Base-by-base conservation (phyloP, 768 basidiomycete species). In the Amanita muscaria region DNA sequence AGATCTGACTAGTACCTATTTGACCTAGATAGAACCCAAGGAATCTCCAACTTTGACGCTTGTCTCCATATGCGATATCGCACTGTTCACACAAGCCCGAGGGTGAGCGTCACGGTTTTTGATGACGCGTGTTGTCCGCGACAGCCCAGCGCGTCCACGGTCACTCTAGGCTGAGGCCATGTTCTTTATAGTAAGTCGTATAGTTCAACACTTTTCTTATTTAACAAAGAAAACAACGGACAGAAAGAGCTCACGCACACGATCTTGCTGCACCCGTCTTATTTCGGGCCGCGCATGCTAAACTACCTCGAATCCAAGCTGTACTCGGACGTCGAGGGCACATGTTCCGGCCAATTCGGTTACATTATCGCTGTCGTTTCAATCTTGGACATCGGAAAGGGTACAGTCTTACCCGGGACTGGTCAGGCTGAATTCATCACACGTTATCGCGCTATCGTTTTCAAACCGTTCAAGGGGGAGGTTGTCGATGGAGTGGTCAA, bases 391-490 rank as follows among this genome's bases (percentile, higher is more conserved):
- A 89, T 92, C 44, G 91, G 90, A 25, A 85, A 88, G 63, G 93
- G 92, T 7, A 88, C 90, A 76, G 86, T 97, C 11, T 67, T 94
- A 36, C 79, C 84, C 44, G 89, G 90, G 6, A 91, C 83, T 25
- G 94, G 92, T 1, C 90, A 94, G 64, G 96, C 96, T 4, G 90
- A 97, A 66, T 99, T 99, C 63, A 76, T 89, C 51, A 90, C 91
- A 16, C 73, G 85, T 44, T 99, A 98, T 65, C 81, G 86, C 21
- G 96, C 96, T 5, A 91, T 99, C 52, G 94, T 99, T 15, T 97
- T 96, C 77, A 93, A 97, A 64, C 96, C 96, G n/a, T 98, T 98
- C 76, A 96, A 97, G 63, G 93, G 92, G 8, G 94, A 99, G 60
- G 94, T 97, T 3, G 88, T 99, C 14, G 96, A 99, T 60, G 94